These are phyloP conservation scores for Fusarium tuaranense DNA, from an alignment of 2,329 filamentous ascomycete species.

Conservation along the genomic window DNA sequence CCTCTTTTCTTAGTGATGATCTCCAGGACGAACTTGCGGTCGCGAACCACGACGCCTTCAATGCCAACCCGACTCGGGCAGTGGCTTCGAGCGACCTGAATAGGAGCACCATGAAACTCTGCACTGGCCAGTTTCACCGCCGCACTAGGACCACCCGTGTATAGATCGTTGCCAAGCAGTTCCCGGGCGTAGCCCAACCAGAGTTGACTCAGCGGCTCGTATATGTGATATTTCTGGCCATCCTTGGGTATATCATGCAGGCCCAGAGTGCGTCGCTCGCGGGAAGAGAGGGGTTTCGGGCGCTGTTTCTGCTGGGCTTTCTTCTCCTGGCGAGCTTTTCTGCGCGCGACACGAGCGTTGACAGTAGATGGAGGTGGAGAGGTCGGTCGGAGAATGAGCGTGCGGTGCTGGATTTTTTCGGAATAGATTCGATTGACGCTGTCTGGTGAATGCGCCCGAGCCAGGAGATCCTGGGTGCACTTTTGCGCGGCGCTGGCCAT, in stretches of 20 bases:
- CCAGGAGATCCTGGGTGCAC: constrained; percentile 74
- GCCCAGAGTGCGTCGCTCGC: constrained; percentile 78
- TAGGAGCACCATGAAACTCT: constrained; percentile 88
- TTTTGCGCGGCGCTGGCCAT: constrained; percentile 53
- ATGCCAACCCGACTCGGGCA: constrained; percentile 87
- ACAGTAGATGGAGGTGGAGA: constrained; percentile 70
- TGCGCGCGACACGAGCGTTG: constrained; percentile 68
- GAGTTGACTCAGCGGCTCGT: constrained; percentile 79
- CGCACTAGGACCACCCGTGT: constrained; percentile 66
- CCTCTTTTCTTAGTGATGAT: constrained; percentile 78
- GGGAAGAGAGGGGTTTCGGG: constrained; percentile 80
- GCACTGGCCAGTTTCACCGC: constrained; percentile 85
- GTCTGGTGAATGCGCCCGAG: constrained; percentile 82
- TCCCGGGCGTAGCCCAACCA: constrained; percentile 91
- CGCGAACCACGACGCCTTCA: constrained; percentile 87
- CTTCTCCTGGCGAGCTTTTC: constrained; percentile 59
- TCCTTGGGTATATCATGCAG: constrained; percentile 80
- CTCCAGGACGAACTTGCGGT: constrained; percentile 88
- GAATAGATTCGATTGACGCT: constrained; percentile 78
- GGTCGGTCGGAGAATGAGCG: constrained; percentile 81
- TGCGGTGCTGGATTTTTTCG: constrained; percentile 86
- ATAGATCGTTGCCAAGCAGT: constrained; percentile 73
- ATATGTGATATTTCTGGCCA: constrained; percentile 75
- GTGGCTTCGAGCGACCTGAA: constrained; percentile 85
- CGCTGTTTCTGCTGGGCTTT: constrained; percentile 62